These are phyloP conservation scores for Selaginella moellendorffii DNA, from an alignment of 75 land plant species.

Conservation along the genomic window DNA sequence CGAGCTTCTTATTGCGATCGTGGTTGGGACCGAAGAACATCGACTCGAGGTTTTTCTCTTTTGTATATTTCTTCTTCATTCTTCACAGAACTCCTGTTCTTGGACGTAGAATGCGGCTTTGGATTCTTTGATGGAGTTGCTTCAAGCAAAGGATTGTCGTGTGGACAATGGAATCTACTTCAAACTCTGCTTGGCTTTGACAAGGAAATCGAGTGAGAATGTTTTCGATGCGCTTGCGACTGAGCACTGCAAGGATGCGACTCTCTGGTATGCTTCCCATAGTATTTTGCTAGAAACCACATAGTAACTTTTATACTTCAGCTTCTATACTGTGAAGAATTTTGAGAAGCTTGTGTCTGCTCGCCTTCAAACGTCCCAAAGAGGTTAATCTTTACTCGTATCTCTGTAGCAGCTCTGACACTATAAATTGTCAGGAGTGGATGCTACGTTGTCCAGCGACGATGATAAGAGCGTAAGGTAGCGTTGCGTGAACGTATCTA, in stretches of 20 bases:
- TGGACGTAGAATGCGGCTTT: conserved; percentile 47
- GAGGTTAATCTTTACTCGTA: too few species aligned
- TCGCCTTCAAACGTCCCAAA: conserved; percentile 12
- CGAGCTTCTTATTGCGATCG: conserved; percentile 25
- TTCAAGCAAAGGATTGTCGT: conserved; percentile 43
- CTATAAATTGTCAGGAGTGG: not conserved
- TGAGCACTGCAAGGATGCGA: conserved; percentile 56
- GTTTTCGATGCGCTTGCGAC: conserved; percentile 20
- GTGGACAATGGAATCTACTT: conserved; percentile 50
- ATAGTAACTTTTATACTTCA: conserved; percentile 17
- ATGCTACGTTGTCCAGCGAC: conserved; percentile 14
- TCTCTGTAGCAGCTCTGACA: too few species aligned
- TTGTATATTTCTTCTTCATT: too few species aligned
- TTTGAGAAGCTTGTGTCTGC: conserved; percentile 33
- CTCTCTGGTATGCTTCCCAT: conserved; percentile 51
- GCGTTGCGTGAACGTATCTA: too few species aligned
- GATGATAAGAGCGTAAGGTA: conserved; percentile 17
- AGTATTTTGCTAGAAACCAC: conserved; percentile 5
- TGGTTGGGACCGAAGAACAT: conserved; percentile 9
- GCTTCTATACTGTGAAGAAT: conserved; percentile 55
- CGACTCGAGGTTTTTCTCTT: not conserved
- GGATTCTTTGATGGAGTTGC: conserved; percentile 83
- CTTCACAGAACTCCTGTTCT: too few species aligned
- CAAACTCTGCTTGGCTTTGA: conserved; percentile 40
- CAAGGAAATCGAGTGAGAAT: conserved; percentile 16